Evolutionary conservation across 1,139 yeast genomes (phyloP), one percentile per base, ranked within the genome.

Genomic region (Yamadazyma mexicana): DNA sequence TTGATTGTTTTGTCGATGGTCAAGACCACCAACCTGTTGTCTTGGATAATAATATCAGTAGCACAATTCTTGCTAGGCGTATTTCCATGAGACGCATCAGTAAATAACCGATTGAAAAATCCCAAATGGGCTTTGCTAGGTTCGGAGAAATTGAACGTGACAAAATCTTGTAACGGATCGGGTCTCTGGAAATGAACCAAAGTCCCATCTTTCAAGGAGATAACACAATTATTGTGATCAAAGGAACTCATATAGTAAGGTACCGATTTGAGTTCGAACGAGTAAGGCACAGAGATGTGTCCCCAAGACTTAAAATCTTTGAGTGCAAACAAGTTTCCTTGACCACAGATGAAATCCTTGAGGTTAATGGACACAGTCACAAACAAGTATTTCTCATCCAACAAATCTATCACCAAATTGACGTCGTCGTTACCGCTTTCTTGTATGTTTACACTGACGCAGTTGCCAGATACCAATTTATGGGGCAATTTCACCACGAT

Each of bases 141-240:
- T 46, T 79, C 85, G 43, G 66, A 72, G 56, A 82, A 82, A 34
- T 80, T 69, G 26, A 63, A 61, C 3, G 83, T 77, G 30, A 72
- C 75, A 33, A 76, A 64, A 14, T 75, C 74, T 1, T 58, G 58
- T 25, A 73, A 63, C 1, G 61, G 53, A 2, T 48, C 16, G 0
- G 59, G 45, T 55, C 78, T 71, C 46, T 55, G 53, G 59, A 83
- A 60, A 46, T 81, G 79, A 49, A 82, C 57, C 44, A 83, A 54
- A 14, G 86, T 83, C 40, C 96, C 96, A 60, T 88, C 95, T 33
- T 73, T 71, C 39, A 87, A 65, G 1, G 87, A 72, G 0, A 83
- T 77, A 6, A 87, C 58, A 8, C 74, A 59, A 41, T 69, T 67
- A 14, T 56, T 52, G 0, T 65, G 47, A 35, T 75, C 72, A 6